phyloP scores from a whole-genome alignment of 441 rosid species.

The Pelargonium cotyledonis region DNA sequence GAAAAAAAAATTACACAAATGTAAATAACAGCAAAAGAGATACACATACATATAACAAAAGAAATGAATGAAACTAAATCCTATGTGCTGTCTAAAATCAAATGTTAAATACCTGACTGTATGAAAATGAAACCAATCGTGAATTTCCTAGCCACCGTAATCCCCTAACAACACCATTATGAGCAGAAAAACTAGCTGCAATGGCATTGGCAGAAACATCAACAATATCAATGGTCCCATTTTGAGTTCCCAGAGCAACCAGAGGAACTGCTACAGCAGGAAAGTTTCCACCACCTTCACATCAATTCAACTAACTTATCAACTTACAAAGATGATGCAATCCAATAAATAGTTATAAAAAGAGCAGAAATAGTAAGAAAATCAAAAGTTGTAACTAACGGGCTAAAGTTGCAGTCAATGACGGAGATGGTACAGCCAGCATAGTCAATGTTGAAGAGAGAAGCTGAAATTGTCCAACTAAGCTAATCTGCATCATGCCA shows the following conservation, averaged over 20 bases:
- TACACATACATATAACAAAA: background rate
- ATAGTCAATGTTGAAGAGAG: conserved; percentile 89
- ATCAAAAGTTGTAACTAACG: conserved; percentile 53
- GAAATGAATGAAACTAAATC: background rate
- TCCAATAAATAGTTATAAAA: conserved; percentile 11
- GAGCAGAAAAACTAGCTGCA: conserved; percentile 80
- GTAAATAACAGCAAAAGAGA: too few relatives aligned
- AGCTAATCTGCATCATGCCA: conserved; percentile 58
- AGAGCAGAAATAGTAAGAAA: conserved; percentile 11
- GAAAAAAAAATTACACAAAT: background rate
- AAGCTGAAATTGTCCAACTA: conserved; percentile 88
- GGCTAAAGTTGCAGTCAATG: conserved; percentile 87
- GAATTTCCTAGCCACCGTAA: conserved; percentile 98
- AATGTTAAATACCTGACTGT: conserved; percentile 57
- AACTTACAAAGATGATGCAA: conserved; percentile 14
- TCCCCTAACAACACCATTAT: conserved; percentile 72
- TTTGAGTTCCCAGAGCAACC: conserved; percentile 97
- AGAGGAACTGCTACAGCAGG: conserved; percentile 94
- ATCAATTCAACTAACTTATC: conserved; percentile 27
- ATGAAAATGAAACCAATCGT: conserved; percentile 90
- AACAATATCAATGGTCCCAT: conserved; percentile 72
- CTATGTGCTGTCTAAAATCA: conserved; percentile 10
- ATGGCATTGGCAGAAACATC: conserved; percentile 95
- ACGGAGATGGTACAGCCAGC: conserved; percentile 93
- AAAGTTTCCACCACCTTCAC: conserved; percentile 84